These are phyloP conservation scores for Kodamaea anthophila DNA, from an alignment of 1,139 yeast genomes.

Conservation along the genomic window DNA sequence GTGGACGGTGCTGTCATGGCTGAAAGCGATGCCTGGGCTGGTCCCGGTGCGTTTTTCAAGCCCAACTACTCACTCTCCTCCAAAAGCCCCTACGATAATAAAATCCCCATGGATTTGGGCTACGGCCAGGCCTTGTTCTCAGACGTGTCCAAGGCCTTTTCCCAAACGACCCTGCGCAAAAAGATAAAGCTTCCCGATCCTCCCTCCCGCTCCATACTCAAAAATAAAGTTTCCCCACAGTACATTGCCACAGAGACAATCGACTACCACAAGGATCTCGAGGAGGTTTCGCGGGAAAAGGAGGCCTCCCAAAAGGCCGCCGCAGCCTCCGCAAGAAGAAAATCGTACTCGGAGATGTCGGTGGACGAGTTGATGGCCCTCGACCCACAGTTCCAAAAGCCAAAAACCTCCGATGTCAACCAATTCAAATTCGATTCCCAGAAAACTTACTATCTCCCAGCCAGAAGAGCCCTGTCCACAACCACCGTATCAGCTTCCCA, in stretches of 20 bases:
- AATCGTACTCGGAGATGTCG: conserved; percentile 58
- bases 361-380: conserved; percentile 56
- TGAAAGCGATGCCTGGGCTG: conserved; percentile 2
- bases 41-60: conserved; percentile 5
- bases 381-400: conserved; percentile 47
- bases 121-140: conserved; percentile 12
- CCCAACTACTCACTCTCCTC: conserved; percentile 5
- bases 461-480: conserved; percentile 14
- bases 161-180: conserved; percentile 10
- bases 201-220: conserved; percentile 37
- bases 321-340: conserved; percentile 26
- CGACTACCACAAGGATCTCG: conserved; percentile 21
- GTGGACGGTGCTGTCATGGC: conserved; percentile 2
- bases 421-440: conserved; percentile 38
- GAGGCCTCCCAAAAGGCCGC: conserved; percentile 1
- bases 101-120: conserved; percentile 11
- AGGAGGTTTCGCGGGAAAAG: conserved; percentile 8
- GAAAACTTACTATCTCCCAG: conserved; percentile 29
- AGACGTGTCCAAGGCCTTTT: conserved; percentile 14
- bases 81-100: conserved; percentile 3
- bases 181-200: conserved; percentile 22
- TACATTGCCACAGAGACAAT: conserved; percentile 15
- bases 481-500: conserved; percentile 4
- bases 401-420: conserved; percentile 27
- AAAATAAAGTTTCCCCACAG: conserved; percentile 30